Base-by-base conservation (phyloP, 805 yeast genomes). In the Yamadazyma sp. region DNA sequence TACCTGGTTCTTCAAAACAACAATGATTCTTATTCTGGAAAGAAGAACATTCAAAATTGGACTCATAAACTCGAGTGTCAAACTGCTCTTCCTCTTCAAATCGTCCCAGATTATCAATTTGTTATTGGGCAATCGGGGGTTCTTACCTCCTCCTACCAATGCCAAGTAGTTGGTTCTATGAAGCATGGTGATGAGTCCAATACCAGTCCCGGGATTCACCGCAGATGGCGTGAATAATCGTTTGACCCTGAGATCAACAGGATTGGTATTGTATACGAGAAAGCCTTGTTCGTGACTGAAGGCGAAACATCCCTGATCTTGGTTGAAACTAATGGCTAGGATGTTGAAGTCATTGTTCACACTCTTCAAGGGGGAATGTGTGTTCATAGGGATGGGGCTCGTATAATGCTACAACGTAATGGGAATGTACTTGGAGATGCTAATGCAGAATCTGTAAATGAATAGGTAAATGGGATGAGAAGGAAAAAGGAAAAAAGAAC, bases 41-140 rank as follows among this genome's bases (percentile, higher is more conserved):
- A 91, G 60, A 26, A 82, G 71, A 7, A 87, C 88, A 46, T 83
- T 80, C 32, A 84, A 64, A 3, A 91, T 82, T 0, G 91, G 85
- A 31, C 81, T 76, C 69, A 75, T 73, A 55, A 90, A 88, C 55
- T 86, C 93, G 42, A 93, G 62, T 24, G 75, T 73, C 13, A 87
- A 67, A 3, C 90, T 83, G 19, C 81, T 80, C 47, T 80, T 80
- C 45, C 82, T 75, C 59, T 86, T 85, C 43, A 86, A 60, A 57
- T 91, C 98, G 60, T 91, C 97, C 96, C 96, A 93, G 12, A 91
- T 81, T 23, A 88, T 73, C 25, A 89, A 75, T 57, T 84, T 85
- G 62, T 86, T 87, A 48, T 77, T 71, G 1, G 96, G 84, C 52
- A 78, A 86, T 44, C 77, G 72, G 15, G 96, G 96, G 41, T 73